phyloP scores from a whole-genome alignment of 2,329 filamentous ascomycete genomes.

The Emergomyces pasteurianus region DNA sequence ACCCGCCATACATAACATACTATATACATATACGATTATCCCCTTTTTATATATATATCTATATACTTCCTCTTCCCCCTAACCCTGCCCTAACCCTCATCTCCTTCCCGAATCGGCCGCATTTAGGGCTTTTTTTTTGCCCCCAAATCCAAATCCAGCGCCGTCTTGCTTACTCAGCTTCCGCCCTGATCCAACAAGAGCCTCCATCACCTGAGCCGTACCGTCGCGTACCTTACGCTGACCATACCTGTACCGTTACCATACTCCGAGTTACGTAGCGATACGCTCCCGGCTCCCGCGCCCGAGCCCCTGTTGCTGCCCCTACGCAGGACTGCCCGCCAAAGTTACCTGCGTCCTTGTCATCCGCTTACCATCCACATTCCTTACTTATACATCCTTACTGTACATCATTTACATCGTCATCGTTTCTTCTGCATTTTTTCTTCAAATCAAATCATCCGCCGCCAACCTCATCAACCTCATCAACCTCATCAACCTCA shows the following conservation, averaged over 20 bases:
- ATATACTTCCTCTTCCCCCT: neutral
- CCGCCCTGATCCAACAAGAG: neutral
- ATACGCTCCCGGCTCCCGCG: neutral
- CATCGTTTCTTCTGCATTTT: neutral
- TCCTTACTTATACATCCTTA: neutral
- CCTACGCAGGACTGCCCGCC: neutral
- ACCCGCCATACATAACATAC: neutral
- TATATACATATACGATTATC: neutral
- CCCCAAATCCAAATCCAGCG: neutral
- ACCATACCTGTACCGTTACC: neutral
- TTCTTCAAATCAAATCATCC: too few species aligned
- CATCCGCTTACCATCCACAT: neutral
- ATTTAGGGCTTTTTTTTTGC: neutral
- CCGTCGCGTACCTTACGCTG: neutral
- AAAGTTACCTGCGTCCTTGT: neutral
- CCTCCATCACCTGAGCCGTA: neutral
- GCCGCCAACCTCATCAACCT: neutral
- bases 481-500: too few species aligned
- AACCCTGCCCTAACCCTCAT: neutral
- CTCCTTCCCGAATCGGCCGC: neutral
- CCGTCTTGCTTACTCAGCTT: neutral
- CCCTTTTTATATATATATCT: neutral
- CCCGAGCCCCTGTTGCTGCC: neutral
- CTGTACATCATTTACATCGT: neutral
- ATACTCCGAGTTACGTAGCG: neutral